Base-by-base conservation (phyloP, 208 protist species). In the Plasmodiophora brassicae region DNA sequence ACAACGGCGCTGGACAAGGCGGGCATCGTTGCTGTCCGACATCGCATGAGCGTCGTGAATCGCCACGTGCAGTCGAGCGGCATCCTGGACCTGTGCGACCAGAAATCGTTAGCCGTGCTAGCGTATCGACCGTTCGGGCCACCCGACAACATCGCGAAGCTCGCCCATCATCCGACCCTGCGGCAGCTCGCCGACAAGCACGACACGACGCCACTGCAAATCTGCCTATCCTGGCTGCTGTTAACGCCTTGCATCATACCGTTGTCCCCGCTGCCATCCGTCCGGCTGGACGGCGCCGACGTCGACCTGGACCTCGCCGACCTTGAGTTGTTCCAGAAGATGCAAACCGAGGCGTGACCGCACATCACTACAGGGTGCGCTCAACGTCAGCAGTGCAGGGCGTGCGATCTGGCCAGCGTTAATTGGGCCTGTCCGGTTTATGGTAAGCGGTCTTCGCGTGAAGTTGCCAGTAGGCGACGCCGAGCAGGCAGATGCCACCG, bases 221-320 rank as follows among this genome's bases (percentile, higher is more conserved):
- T 78, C 41, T 78, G 65, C 65, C 65, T 78, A 5, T 44, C 32
- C n/a, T 78, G 65, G 65, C 65, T 78, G 20, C 41, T 78, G 65
- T 32, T 78, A 32, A 78, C 65, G 65, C 65, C 65, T 38, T 78
- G 65, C 41, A 38, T 78, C 65, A 78, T 78, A n/a, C 65, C 65
- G 65, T 5, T 78, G 5, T 78, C 65, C 20, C 65, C 65, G 5
- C 41, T 78, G n/a, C 41, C 65, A 14, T 78, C 65, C 32, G 65
- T 78, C 65, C 32, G 65, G 65, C 5, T 78, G 20, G 65, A 78
- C n/a, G 65, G 65, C n/a, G 65, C 65, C n/a, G 41, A 32, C n/a
- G 41, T 78, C 65, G 65, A 78, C 20, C n/a, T 78, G 5, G 65
- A 78, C 65, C 65, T 78, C 5, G 41, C 65, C 65, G 65, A 78